These are phyloP conservation scores for Euclidium syriacum DNA, from an alignment of 345 rosid species.

Conservation along the genomic window DNA sequence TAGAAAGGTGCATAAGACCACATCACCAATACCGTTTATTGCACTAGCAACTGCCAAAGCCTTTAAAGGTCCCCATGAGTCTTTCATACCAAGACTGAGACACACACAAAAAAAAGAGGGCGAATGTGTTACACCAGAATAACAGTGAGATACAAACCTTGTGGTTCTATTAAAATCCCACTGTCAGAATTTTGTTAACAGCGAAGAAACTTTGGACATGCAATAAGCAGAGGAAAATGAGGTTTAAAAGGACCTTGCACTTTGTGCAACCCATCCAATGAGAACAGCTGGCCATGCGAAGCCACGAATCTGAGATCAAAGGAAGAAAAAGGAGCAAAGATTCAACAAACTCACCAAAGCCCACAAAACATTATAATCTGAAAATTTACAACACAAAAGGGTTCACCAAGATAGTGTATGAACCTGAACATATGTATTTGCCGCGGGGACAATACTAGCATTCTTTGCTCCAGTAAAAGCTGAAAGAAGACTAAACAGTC, in stretches of 20 bases:
- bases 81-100: slow-evolving; percentile 94
- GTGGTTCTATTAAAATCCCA: background rate
- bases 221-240: background rate
- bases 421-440: slow-evolving; percentile 88
- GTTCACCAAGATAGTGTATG: slow-evolving; percentile 7
- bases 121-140: slow-evolving; percentile 1
- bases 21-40: slow-evolving; percentile 70
- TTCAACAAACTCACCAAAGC: background rate
- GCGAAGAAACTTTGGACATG: background rate
- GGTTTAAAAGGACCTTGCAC: slow-evolving; percentile 67
- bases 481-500: slow-evolving; percentile 31
- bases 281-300: slow-evolving; percentile 93
- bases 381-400: background rate
- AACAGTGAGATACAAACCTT: background rate
- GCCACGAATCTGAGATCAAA: slow-evolving; percentile 63
- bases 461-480: slow-evolving; percentile 77
- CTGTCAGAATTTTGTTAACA: background rate
- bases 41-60: slow-evolving; percentile 72
- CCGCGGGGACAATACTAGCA: slow-evolving; percentile 69
- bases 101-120: background rate
- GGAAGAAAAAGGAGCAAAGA: background rate
- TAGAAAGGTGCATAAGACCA: slow-evolving; percentile 65
- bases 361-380: slow-evolving; percentile 10
- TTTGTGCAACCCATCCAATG: slow-evolving; percentile 89
- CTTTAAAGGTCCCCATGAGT: slow-evolving; percentile 95